Conservation (phyloP, 129 eudicot species). For the Pittosporum tobira region DNA sequence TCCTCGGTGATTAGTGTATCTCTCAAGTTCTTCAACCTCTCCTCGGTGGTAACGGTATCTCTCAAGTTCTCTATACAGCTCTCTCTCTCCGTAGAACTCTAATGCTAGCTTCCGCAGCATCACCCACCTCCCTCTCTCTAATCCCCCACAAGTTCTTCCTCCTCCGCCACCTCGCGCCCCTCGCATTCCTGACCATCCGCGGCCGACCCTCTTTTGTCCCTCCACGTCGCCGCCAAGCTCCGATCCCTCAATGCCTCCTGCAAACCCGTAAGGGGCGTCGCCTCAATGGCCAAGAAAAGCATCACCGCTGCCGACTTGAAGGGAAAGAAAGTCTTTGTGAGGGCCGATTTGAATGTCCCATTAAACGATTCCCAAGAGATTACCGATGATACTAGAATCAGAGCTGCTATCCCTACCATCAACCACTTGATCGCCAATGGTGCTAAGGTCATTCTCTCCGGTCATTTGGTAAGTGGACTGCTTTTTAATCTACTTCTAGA, state of each 20-base stretch:
- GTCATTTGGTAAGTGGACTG: conserved; percentile 35
- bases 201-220: conserved; percentile 25
- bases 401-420: conserved; percentile 57
- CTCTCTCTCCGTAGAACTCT: not conserved
- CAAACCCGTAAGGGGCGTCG: conserved; percentile 32
- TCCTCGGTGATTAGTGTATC: too few species aligned
- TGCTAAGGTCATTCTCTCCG: conserved; percentile 58
- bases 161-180: conserved; percentile 35
- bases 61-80: not conserved
- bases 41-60: too few species aligned
- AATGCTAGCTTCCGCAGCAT: conserved; percentile 56
- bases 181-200: conserved; percentile 38
- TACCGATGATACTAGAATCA: conserved; percentile 51
- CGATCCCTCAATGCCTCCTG: conserved; percentile 24
- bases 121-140: conserved; percentile 41
- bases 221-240: conserved; percentile 50
- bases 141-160: conserved; percentile 26
- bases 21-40: conserved; percentile 5
- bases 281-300: conserved; percentile 66
- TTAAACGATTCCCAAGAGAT: conserved; percentile 46
- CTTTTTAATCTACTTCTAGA: not conserved
- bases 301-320: conserved; percentile 50
- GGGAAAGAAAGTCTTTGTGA: too few species aligned
- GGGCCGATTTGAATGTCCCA: conserved; percentile 46
- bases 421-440: conserved; percentile 44